Evolutionary conservation across 768 basidiomycete species (phyloP).

Genomic region (Boletus sp.): DNA sequence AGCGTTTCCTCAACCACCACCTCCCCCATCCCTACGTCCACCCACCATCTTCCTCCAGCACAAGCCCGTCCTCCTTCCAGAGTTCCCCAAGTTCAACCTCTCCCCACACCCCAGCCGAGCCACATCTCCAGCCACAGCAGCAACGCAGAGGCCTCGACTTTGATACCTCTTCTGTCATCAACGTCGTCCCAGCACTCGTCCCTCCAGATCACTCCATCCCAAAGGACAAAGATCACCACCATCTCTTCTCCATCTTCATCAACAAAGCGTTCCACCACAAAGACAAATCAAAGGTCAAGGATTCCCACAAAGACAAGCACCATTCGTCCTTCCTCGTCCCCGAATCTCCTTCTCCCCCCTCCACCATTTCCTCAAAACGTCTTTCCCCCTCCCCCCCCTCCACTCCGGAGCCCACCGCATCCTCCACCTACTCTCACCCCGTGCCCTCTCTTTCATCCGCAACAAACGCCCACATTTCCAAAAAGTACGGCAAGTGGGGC

Average conservation of each 20-base stretch:
- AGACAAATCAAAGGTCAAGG: constrained; percentile 23
- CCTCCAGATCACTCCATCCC: constrained; percentile 12
- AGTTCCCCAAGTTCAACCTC: constrained; percentile 24
- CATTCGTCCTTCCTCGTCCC: not conserved
- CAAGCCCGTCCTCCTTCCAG: constrained; percentile 27
- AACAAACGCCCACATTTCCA: constrained; percentile 88
- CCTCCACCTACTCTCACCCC: constrained; percentile 30
- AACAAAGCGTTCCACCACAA: constrained; percentile 33
- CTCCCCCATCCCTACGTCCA: constrained; percentile 52
- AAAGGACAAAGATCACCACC: constrained; percentile 27
- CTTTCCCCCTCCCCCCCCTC: constrained; percentile 27
- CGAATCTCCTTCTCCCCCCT: constrained; percentile 35
- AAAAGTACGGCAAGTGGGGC: constrained; percentile 99
- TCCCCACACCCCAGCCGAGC: constrained; percentile 28
- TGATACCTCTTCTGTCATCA: constrained; percentile 33
- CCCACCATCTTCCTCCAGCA: constrained; percentile 23
- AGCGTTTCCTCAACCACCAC: constrained; percentile 92
- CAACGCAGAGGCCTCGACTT: constrained; percentile 35
- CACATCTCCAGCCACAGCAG: constrained; percentile 34
- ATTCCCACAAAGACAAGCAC: constrained; percentile 9
- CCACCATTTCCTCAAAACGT: constrained; percentile 24
- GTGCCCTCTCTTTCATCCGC: constrained; percentile 71
- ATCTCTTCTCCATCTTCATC: constrained; percentile 32
- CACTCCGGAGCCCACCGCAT: constrained; percentile 21
- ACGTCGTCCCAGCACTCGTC: constrained; percentile 29